phyloP scores from a whole-genome alignment of 805 yeast genomes.

The Aciculoconidium aculeatum region DNA sequence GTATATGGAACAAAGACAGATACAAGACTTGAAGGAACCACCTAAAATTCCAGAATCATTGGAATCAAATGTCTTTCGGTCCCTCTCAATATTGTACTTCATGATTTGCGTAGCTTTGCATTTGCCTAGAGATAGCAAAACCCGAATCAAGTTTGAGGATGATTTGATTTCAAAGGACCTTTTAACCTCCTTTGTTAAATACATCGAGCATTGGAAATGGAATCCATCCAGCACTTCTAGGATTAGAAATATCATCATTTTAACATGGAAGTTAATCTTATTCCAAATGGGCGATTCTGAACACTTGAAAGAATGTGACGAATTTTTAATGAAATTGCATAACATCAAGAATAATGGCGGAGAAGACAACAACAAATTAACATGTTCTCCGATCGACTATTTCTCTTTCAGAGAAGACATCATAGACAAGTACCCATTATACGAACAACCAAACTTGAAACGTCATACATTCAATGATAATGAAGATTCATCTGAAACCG shows the following conservation, averaged over 20 bases:
- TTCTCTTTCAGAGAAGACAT: conserved; percentile 74
- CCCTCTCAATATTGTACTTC: conserved; percentile 32
- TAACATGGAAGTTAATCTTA: conserved; percentile 49
- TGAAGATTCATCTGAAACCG: neutral
- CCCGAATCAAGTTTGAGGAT: conserved; percentile 9
- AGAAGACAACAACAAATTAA: conserved; percentile 24
- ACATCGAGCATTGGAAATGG: conserved; percentile 69
- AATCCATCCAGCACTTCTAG: conserved; percentile 32
- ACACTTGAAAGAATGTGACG: conserved; percentile 38
- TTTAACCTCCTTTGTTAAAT: conserved; percentile 38
- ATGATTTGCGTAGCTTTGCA: conserved; percentile 20
- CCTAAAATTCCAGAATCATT: too few species aligned
- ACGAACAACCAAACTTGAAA: conserved; percentile 37
- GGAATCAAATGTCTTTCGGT: conserved; percentile 18
- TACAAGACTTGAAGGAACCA: too few species aligned
- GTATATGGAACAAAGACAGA: conserved; percentile 1
- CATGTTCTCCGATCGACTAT: conserved; percentile 81
- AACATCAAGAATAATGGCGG: conserved; percentile 22
- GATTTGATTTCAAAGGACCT: conserved; percentile 31
- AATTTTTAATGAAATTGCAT: conserved; percentile 39
- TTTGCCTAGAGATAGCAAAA: conserved; percentile 5
- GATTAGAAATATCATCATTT: conserved; percentile 49
- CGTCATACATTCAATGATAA: conserved; percentile 12
- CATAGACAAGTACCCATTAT: conserved; percentile 69
- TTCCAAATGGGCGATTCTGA: conserved; percentile 58